Base-by-base conservation (phyloP, 2,329 filamentous ascomycete genomes). In the Dactylonectria macrodidyma region DNA sequence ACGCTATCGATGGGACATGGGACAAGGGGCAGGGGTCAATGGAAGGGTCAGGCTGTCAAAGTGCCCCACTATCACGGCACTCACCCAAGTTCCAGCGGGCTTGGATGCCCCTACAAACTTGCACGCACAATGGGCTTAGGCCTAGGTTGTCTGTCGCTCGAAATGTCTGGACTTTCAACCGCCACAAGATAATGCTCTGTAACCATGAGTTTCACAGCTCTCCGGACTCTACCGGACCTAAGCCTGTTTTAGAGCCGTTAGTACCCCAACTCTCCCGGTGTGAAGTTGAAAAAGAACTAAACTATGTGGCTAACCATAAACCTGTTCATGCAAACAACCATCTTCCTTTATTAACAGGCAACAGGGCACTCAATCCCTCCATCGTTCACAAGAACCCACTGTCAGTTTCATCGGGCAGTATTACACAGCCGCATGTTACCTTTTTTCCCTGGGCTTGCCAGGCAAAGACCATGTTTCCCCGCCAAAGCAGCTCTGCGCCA, bases 1-100 rank as follows among this genome's bases (percentile, higher is more conserved):
- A 75, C 73, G 70, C 71, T 74, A 68, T 71, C 52, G 56, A 51
- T 47, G 51, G 46, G 46, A 44, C 22, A 44, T 10, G 56, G 48
- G 47, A 24, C 19, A 47, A 47, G 22, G 51, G 59, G 64, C 71
- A 73, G 56, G 71, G 71, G 47, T 26, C 34, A 47, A 19, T 3
- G 26, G 48, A 56, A 26, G 61, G 61, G 61, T 64, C 61, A 59
- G 61, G 47, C 47, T 64, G 63, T 61, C 58, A 52, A 47, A 47
- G 5, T 8, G 10, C 22, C 46, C 51, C 52, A 22, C 59, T 44
- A 26, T 12, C 59, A 47, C 50, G 48, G 52, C 51, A 54, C 51
- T 54, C 51, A 36, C 30, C 33, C 51, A 54, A 36, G 51, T 54
- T 54, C 51, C 41, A 44, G 41, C n/a, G 41, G 41, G 14, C 41